These are phyloP conservation scores for Neoarthrinium moseri DNA, from an alignment of 2,329 filamentous ascomycete species.

Conservation along the genomic window DNA sequence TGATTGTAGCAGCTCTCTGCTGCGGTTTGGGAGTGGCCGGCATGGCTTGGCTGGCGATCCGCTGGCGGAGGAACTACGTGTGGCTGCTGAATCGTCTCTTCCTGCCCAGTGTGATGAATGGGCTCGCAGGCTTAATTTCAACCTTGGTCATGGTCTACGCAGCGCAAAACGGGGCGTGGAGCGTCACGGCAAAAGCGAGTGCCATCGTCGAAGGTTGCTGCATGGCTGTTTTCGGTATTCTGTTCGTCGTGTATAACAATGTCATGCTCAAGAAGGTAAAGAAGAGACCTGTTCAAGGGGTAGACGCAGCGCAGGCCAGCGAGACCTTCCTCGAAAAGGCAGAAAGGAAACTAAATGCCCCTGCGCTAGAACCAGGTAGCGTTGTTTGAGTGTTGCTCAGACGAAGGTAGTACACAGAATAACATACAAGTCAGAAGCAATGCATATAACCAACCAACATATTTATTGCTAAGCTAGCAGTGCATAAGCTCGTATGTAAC, in stretches of 20 bases:
- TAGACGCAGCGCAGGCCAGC: slow-evolving; percentile 5
- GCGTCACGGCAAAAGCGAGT: slow-evolving; percentile 39
- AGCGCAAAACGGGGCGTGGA: slow-evolving; percentile 42
- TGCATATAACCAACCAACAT: too few species aligned
- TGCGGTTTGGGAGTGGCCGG: slow-evolving; percentile 39
- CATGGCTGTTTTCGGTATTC: slow-evolving; percentile 20
- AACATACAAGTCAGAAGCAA: too few species aligned
- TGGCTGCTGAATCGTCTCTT: slow-evolving; percentile 54
- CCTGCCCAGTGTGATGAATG: slow-evolving; percentile 43
- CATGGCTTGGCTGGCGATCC: slow-evolving; percentile 28
- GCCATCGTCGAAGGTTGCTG: slow-evolving; percentile 34
- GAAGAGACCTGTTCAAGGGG: slow-evolving; percentile 21
- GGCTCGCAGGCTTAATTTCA: slow-evolving; percentile 46
- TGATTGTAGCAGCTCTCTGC: slow-evolving; percentile 41
- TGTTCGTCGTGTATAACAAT: slow-evolving; percentile 30
- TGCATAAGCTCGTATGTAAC: too few species aligned
- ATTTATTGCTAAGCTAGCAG: too few species aligned
- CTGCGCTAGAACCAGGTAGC: slow-evolving; percentile 4
- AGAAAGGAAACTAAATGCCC: neutral
- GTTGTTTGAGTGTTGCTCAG: slow-evolving; percentile 4
- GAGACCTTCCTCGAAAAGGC: slow-evolving; percentile 7
- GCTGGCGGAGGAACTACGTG: slow-evolving; percentile 50
- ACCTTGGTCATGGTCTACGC: slow-evolving; percentile 50
- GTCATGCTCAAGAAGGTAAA: slow-evolving; percentile 30
- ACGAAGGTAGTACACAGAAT: too few species aligned